A percentile compares a stretch with the other conserved stretches of the same genome.
phyloP scores from a whole-genome alignment of 208 protist genomes.

The Naegleria lovaniensis region DNA sequence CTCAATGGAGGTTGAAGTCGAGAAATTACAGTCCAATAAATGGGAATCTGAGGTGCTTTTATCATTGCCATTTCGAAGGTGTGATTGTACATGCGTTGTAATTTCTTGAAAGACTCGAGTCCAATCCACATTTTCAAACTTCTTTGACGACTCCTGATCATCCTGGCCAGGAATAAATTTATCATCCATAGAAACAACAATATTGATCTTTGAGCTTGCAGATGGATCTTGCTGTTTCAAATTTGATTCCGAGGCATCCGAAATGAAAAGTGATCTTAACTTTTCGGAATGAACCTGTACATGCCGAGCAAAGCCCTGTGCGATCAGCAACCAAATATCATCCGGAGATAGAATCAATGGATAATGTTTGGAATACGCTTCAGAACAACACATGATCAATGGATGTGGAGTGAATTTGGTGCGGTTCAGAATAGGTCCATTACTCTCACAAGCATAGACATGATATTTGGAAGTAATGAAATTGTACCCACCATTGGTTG shows the following conservation, averaged over 20 bases:
- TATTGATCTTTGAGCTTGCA: not conserved
- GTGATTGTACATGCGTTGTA: not conserved
- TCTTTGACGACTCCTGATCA: no score
- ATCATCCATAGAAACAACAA: not conserved
- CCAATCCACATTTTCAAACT: not conserved
- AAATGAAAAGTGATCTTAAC: not conserved
- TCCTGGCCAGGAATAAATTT: no score
- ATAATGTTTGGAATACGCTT: not conserved
- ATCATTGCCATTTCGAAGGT: not conserved
- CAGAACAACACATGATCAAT: not conserved
- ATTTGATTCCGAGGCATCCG: not conserved
- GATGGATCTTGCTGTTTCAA: no score
- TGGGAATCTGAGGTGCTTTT: not conserved
- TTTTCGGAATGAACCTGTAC: not conserved
- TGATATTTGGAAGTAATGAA: no score
- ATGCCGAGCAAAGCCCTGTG: not conserved
- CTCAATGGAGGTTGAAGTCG: not conserved
- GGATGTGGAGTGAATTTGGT: not conserved
- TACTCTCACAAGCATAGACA: no score
- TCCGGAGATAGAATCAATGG: not conserved
- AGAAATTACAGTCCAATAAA: not conserved
- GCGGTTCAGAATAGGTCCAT: no score
- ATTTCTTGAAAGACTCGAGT: not conserved
- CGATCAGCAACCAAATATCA: not conserved
- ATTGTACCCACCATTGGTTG: no score